Evolutionary conservation across 2,329 filamentous ascomycete species (phyloP), one percentile per base, ranked within the genome.

Genomic region (Cladophialophora bantiana): DNA sequence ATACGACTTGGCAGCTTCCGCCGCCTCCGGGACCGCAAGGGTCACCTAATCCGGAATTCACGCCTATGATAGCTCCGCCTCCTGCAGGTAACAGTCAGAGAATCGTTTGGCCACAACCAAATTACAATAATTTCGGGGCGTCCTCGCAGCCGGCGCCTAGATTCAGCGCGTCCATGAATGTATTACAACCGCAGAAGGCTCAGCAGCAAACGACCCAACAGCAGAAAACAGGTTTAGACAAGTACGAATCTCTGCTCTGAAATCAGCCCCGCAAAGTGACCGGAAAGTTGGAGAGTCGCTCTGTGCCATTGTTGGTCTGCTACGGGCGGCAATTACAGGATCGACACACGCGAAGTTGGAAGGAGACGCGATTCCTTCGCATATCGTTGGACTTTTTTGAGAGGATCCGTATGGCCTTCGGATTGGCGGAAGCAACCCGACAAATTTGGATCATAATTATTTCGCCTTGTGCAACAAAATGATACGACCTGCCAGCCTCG

Each of bases 241-340:
- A 83, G 67, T 87, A 83, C 73, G 83, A 86, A 71, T 87, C 85
- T 75, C 78, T 87, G 68, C 73, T 87, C 66, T 87, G 71, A 77
- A 15, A 15, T 12, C 35, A 53, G 7, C 15, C 54, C 26, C 20
- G n/a, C 40, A 52, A 7, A 48, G 48, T 55, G 13, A n/a, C 12
- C 20, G 45, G 4, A 18, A 42, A 50, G 18, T 10, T 26, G 45
- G 10, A 15, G 15, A 45, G 15, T 50, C 9, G 18, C 18, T 26
- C 18, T 4, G 7, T 50, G 45, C 20, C 45, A 26, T 7, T 26
- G 9, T 50, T 50, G 45, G 45, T 26, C 18, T 26, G 45, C 20
- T 26, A 12, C 10, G 26, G 45, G 9, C 18, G 45, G 45, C 45
- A 20, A 20, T 12, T 26, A 50, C 26, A 50, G 3, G 45, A 50